phyloP scores from a whole-genome alignment of 1,139 yeast genomes.

The Taphrina confusa region DNA sequence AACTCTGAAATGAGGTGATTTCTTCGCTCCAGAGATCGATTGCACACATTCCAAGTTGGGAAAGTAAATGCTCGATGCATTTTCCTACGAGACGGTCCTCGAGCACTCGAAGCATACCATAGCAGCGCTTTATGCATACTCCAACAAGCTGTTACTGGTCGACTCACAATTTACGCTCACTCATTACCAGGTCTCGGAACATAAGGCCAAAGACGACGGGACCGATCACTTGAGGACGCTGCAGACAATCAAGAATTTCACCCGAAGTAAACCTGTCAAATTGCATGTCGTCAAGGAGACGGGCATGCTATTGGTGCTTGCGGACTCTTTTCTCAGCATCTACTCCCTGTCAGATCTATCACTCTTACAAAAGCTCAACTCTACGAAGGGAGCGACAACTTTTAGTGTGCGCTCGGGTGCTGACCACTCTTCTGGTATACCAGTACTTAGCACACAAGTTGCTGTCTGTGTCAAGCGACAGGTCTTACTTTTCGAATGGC shows the following conservation, averaged over 20 bases:
- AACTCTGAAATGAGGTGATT: no score
- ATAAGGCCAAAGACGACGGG: neutral
- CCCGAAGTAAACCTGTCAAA: conserved; percentile 44
- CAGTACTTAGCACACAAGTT: conserved; percentile 44
- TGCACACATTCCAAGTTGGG: no score
- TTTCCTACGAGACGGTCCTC: conserved; percentile 14
- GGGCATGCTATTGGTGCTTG: conserved; percentile 46
- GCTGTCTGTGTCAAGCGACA: conserved; percentile 48
- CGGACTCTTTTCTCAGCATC: conserved; percentile 46
- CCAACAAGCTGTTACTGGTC: conserved; percentile 24
- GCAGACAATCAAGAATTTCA: conserved; percentile 37
- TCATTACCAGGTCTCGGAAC: conserved; percentile 27
- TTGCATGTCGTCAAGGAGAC: conserved; percentile 47
- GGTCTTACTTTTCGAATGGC: conserved; percentile 49
- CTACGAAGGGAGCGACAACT: conserved; percentile 47
- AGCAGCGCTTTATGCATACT: conserved; percentile 14
- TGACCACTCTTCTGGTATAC: conserved; percentile 35
- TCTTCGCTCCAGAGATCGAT: no score
- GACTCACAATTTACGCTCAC: conserved; percentile 22
- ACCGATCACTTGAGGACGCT: conserved; percentile 18
- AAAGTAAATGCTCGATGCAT: conserved; percentile 35
- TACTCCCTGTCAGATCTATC: conserved; percentile 46
- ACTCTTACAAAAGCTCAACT: conserved; percentile 45
- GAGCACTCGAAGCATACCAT: conserved; percentile 6
- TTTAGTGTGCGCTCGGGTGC: conserved; percentile 43